A percentile compares a stretch with the other conserved stretches of the same genome.
These are phyloP conservation scores for Metschnikowia proteae DNA, from an alignment of 805 yeast species.

Conservation along the genomic window DNA sequence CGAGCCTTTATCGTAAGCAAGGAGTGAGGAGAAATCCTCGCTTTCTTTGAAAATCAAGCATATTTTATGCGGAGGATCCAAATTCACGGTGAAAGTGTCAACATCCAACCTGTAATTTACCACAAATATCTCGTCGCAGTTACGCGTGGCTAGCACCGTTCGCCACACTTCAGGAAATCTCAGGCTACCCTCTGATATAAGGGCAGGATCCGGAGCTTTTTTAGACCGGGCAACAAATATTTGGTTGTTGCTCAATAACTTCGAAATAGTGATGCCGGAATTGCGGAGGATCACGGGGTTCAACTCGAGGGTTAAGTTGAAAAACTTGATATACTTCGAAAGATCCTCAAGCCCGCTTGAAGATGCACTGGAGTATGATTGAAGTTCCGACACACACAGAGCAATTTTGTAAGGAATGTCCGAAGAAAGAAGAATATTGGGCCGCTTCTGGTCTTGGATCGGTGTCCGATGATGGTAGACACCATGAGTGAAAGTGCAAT, in stretches of 20 bases:
- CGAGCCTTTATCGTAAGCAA: conserved; percentile 26
- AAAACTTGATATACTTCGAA: conserved; percentile 15
- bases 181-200: conserved; percentile 3
- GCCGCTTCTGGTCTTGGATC: conserved; percentile 30
- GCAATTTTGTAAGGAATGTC: conserved; percentile 28
- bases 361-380: conserved; percentile 12
- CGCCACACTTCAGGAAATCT: conserved; percentile 15
- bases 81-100: conserved; percentile 21
- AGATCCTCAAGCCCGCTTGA: conserved; percentile 16
- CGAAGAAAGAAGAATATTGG: conserved; percentile 37
- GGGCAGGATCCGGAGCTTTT: background rate
- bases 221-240: conserved; percentile 29
- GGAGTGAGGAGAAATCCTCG: conserved; percentile 27
- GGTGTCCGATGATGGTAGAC: conserved; percentile 11
- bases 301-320: conserved; percentile 32
- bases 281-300: conserved; percentile 34
- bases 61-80: conserved; percentile 15
- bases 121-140: conserved; percentile 30
- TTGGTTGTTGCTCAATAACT: conserved; percentile 31
- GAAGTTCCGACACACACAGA: conserved; percentile 17
- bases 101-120: conserved; percentile 27
- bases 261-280: conserved; percentile 27
- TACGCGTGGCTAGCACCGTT: conserved; percentile 11
- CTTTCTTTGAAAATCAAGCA: conserved; percentile 28
- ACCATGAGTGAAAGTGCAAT: conserved; percentile 1